Base-by-base conservation (phyloP, 768 basidiomycete genomes). In the Kwoniella heveanensis region DNA sequence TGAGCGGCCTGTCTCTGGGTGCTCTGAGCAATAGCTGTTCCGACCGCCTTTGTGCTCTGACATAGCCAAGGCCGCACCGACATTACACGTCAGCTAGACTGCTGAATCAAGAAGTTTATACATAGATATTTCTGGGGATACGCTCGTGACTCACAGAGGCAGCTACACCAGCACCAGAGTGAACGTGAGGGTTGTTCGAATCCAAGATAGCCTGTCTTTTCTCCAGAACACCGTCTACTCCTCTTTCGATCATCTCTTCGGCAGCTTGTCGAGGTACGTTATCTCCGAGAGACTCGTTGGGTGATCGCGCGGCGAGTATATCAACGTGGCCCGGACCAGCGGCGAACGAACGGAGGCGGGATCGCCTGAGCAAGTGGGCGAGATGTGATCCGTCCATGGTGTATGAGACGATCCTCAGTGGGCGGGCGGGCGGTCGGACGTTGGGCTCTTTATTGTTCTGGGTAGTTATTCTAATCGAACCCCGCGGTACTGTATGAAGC, bases 1-100 rank as follows among this genome's bases (percentile, higher is more conserved):
- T 67, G 60, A 47, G 66, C 66, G 19, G 60, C 66, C 25, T 65
- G 58, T 27, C 64, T 15, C 26, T 47, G 39, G 12, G 59, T 56
- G 44, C 27, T 48, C 15, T 29, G 37, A 26, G 47, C 47, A 39
- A 48, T 39, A 25, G 62, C 50, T 46, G 51, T 37, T 13, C 39
- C 62, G 25, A 62, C 54, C 15, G 60, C 36, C 39, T 27, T 39
- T 12, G 54, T 62, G 24, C 29, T 53, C 60, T 62, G 29, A 32
- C 32, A 32, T 32, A 32, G n/a, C 13, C 32, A 32, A 6, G 32
- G 13, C 5, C 32, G 32, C 32, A 32, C 13, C 32, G 32, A n/a
- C n/a, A n/a, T n/a, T n/a, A n/a, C n/a, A n/a, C 32, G 13, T 32
- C 32, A 32, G 32, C 32, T 32, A 13, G 5, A 32, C 32, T 32